Evolutionary conservation across 2,329 filamentous ascomycete species (phyloP).

Genomic region (Teratosphaeria nubilosa): DNA sequence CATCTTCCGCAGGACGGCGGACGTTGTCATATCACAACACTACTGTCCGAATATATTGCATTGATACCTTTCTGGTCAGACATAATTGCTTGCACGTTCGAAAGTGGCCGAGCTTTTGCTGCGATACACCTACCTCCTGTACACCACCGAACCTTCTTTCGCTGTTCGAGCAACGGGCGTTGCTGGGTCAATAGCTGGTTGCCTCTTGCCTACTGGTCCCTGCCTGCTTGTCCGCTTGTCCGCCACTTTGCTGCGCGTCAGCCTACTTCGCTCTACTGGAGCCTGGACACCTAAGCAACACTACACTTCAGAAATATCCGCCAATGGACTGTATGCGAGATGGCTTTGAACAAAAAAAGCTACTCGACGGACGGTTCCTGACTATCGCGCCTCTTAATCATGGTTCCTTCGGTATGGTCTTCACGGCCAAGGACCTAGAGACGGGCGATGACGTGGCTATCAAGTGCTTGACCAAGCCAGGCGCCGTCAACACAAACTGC

Average conservation of each 20-base stretch:
- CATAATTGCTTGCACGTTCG: constrained; percentile 1
- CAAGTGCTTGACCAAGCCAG: constrained; percentile 87
- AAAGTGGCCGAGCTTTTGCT: constrained; percentile 8
- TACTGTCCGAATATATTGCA: neutral
- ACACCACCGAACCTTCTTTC: constrained; percentile 3
- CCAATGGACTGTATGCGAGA: constrained; percentile 78
- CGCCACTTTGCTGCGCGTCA: neutral
- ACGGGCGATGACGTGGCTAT: constrained; percentile 79
- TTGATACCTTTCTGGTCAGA: neutral
- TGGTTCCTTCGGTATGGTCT: constrained; percentile 98
- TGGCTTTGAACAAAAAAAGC: constrained; percentile 65
- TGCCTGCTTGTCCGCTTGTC: neutral
- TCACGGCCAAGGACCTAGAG: constrained; percentile 70
- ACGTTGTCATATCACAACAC: neutral
- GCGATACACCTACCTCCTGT: neutral
- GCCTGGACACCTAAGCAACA: neutral
- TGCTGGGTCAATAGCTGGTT: neutral
- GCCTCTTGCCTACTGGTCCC: neutral
- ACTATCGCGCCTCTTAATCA: constrained; percentile 93
- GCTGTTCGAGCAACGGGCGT: neutral
- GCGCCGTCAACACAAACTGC: constrained; percentile 39
- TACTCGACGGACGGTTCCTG: constrained; percentile 81
- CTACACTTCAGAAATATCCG: neutral
- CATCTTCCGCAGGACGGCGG: neutral
- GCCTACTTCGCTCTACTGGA: neutral